Evolutionary conservation across 2,329 filamentous ascomycete genomes (phyloP), one percentile per base, ranked within the genome.

Genomic region (Stachybotrys chartarum): DNA sequence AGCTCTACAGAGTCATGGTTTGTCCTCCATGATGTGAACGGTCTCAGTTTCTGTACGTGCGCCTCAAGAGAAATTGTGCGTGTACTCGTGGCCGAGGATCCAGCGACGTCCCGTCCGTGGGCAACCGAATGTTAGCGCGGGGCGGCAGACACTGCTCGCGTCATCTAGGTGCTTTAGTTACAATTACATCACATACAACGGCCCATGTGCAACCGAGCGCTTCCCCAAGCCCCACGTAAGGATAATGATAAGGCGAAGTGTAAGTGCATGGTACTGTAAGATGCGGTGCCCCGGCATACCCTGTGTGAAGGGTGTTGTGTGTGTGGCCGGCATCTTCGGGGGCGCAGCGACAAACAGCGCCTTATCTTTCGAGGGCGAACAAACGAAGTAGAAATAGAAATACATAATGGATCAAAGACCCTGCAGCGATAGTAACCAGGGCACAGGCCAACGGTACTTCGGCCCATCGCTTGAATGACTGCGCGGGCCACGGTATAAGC

Each of bases 361-460:
- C 68, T 70, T 70, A 70, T 70, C 68, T 68, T 54, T 60, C 51
- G 57, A 6, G 17, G 48, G 18, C 30, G 48, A 18, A 18, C 31
- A 39, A 53, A 54, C 54, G 59, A 61, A 60, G 55, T 70, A 63
- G 64, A 70, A 63, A 71, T 69, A 62, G 63, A 67, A 72, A 72
- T 72, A 72, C 70, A 67, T 72, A 72, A 72, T 71, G 63, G 58
- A 39, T 17, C 65, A 68, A 65, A 61, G 64, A 67, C 35, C 35
- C 35, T 42, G 35, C 35, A 24, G 39, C 17, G 17, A 51, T 16
- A 51, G 4, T 2, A 51, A n/a, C 16, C 24, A 31, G 24, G 30
- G 31, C 14, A 24, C 18, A 18, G 39, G 35, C 31, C 44, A 54
- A 46, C 16, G 48, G 30, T 45, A 55, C 54, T 51, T 48, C 48